phyloP scores from a whole-genome alignment of 176 grass and related monocot genomes.

The Aegilops bicornis region DNA sequence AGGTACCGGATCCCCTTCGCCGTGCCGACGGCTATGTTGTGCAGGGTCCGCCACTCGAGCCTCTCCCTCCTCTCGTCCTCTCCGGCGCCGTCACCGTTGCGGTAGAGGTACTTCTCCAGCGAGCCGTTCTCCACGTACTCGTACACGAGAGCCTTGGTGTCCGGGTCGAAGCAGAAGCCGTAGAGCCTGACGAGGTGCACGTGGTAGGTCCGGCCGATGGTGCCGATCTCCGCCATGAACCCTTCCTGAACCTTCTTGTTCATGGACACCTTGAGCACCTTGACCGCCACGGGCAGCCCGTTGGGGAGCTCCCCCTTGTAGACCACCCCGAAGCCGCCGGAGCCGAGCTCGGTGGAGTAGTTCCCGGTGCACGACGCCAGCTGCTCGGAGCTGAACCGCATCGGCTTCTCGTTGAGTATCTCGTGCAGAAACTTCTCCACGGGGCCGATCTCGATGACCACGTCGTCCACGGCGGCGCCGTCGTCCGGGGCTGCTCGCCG shows the following conservation, averaged over 20 bases:
- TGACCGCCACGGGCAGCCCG: constrained; percentile 48
- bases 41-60: constrained; percentile 55
- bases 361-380: constrained; percentile 38
- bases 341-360: constrained; percentile 44
- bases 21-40: constrained; percentile 53
- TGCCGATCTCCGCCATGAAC: constrained; percentile 81
- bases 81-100: not conserved
- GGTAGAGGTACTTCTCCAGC: constrained; percentile 63
- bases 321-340: constrained; percentile 69
- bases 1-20: constrained; percentile 70
- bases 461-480: not conserved
- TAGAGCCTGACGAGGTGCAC: constrained; percentile 76
- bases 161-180: constrained; percentile 72
- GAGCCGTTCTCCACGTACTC: constrained; percentile 81
- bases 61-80: not conserved
- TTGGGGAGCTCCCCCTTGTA: constrained; percentile 61
- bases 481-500: not conserved
- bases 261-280: constrained; percentile 57
- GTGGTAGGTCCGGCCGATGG: constrained; percentile 73
- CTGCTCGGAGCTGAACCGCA: constrained; percentile 53
- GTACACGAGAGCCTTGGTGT: constrained; percentile 61
- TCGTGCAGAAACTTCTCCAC: constrained; percentile 57
- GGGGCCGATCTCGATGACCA: constrained; percentile 48
- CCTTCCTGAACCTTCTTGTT: constrained; percentile 51
- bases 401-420: constrained; percentile 57